These are phyloP conservation scores for Penicillium occitanis DNA, from an alignment of 2,329 filamentous ascomycete genomes.

Conservation along the genomic window DNA sequence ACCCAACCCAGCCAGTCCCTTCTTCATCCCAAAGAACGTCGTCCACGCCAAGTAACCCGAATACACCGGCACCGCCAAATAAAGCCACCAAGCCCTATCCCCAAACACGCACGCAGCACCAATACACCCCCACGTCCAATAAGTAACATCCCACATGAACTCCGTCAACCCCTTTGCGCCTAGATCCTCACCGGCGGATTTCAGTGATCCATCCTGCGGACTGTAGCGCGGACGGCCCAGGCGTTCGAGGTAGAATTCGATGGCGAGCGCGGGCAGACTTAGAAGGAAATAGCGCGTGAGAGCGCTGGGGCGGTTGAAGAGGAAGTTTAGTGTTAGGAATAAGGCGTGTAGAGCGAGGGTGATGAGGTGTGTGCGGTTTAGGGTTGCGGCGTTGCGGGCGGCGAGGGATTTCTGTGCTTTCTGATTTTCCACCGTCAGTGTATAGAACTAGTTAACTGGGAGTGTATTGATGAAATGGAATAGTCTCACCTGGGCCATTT, in stretches of 20 bases:
- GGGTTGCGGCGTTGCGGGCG: constrained; percentile 71
- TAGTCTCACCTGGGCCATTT: constrained; percentile 27
- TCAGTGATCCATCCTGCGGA: constrained; percentile 63
- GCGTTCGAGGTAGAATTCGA: constrained; percentile 82
- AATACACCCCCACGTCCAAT: constrained; percentile 84
- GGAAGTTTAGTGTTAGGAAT: constrained; percentile 71
- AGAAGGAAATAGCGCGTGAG: constrained; percentile 68
- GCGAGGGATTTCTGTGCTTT: constrained; percentile 63
- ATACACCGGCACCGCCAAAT: constrained; percentile 52
- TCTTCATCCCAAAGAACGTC: constrained; percentile 49
- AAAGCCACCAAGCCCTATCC: constrained; percentile 73
- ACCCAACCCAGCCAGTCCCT: constrained; percentile 44
- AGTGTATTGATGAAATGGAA: neutral
- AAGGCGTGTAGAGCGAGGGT: constrained; percentile 68
- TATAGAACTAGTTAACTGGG: constrained; percentile 12
- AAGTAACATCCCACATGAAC: constrained; percentile 96
- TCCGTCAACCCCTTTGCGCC: constrained; percentile 85
- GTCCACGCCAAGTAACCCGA: constrained; percentile 49
- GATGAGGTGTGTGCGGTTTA: constrained; percentile 79
- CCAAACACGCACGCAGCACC: constrained; percentile 73
- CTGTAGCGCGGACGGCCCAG: constrained; percentile 77
- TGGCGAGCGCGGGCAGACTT: constrained; percentile 70
- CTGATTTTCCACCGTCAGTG: constrained; percentile 28
- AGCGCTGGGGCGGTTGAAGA: constrained; percentile 62
- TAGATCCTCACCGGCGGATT: constrained; percentile 80